Conservation (phyloP, 179 eudicot species). For the Kewa caespitosa region DNA sequence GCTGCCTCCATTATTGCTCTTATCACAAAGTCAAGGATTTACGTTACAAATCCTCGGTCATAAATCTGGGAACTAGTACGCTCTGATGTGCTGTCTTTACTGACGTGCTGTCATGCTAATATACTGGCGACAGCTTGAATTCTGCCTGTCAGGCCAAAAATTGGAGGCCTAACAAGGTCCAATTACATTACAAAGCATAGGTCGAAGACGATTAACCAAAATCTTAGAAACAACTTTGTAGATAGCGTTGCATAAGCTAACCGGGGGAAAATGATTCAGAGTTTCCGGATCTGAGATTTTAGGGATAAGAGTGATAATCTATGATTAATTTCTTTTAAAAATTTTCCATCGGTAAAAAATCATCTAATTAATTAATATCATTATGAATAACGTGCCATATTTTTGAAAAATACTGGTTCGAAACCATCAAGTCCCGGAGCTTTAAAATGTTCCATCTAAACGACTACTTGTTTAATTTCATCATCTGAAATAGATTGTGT, state of each 20-base stretch:
- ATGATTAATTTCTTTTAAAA: neutral
- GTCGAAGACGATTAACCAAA: neutral
- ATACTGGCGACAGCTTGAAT: too few relatives aligned
- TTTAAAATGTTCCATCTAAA: neutral
- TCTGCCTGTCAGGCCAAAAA: too few relatives aligned
- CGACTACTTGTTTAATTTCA: neutral
- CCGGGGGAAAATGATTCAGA: neutral
- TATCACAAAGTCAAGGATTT: too few relatives aligned
- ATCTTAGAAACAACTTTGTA: conserved; percentile 1
- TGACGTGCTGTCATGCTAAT: too few relatives aligned
- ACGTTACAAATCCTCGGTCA: too few relatives aligned
- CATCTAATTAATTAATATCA: neutral
- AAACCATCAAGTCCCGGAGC: neutral
- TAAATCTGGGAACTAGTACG: too few relatives aligned
- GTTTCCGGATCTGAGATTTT: neutral
- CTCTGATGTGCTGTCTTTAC: too few relatives aligned
- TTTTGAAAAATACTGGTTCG: neutral
- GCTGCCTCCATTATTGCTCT: too few relatives aligned
- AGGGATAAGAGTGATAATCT: neutral
- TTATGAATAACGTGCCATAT: neutral
- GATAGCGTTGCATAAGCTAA: neutral
- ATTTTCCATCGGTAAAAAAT: neutral
- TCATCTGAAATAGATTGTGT: neutral
- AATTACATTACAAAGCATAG: neutral
- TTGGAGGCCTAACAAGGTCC: too few relatives aligned